A percentile compares a stretch with the other conserved stretches of the same genome.
Evolutionary conservation across 1,139 yeast species (phyloP).

Genomic region (Saccharomycopsis phalli): DNA sequence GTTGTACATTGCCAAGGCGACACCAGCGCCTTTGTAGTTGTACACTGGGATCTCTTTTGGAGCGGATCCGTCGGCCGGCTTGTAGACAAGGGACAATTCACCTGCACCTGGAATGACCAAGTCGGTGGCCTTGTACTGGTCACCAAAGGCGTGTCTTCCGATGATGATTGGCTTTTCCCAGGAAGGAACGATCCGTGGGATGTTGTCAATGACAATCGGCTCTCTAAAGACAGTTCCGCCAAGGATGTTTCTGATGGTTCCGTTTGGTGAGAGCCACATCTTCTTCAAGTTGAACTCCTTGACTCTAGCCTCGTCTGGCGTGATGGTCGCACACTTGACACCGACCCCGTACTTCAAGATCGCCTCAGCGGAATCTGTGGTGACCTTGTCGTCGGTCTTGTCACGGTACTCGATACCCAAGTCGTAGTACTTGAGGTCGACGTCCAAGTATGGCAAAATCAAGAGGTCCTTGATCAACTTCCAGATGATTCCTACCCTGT

Average conservation of each 20-base stretch:
- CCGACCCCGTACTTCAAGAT: constrained; percentile 85
- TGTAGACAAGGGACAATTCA: constrained; percentile 65
- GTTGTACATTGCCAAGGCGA: constrained; percentile 90
- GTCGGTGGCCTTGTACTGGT: constrained; percentile 92
- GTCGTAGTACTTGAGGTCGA: constrained; percentile 88
- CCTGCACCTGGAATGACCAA: constrained; percentile 74
- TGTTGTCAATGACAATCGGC: constrained; percentile 83
- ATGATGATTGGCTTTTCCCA: constrained; percentile 95
- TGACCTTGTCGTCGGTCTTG: constrained; percentile 78
- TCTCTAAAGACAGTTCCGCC: constrained; percentile 97
- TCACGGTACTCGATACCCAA: constrained; percentile 81
- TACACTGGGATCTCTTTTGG: constrained; percentile 53
- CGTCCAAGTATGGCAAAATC: constrained; percentile 66
- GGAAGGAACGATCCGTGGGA: constrained; percentile 83
- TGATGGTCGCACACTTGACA: constrained; percentile 93
- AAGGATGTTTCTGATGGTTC: constrained; percentile 87
- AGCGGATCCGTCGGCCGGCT: constrained; percentile 59
- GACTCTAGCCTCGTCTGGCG: constrained; percentile 96
- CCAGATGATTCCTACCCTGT: constrained; percentile 60
- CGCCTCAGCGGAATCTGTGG: constrained; percentile 85
- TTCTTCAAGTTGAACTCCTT: constrained; percentile 81
- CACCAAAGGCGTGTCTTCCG: constrained; percentile 97
- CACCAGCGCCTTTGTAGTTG: constrained; percentile 71
- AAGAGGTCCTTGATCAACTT: constrained; percentile 60
- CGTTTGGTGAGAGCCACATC: constrained; percentile 98